Conservation (phyloP, 148 eudicot genomes). For the Dysphania ambrosioides region DNA sequence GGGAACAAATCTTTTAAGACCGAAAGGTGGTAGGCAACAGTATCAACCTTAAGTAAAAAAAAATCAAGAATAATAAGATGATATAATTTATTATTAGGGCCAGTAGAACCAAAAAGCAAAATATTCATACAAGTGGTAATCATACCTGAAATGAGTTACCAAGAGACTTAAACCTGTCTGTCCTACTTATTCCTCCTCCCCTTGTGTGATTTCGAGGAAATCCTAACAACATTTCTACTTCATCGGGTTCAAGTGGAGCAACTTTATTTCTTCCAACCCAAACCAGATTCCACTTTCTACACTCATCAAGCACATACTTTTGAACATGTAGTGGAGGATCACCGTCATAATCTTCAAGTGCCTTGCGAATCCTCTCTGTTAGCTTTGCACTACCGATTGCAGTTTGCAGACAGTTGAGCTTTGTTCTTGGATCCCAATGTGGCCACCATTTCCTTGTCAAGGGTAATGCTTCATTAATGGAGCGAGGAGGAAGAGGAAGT, state of each 20-base stretch:
- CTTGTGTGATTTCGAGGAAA: conserved; percentile 86
- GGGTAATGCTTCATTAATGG: conserved; percentile 71
- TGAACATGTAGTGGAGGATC: conserved; percentile 59
- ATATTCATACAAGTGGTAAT: no score
- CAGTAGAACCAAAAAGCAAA: neutral
- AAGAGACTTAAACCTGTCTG: conserved; percentile 79
- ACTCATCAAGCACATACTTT: conserved; percentile 54
- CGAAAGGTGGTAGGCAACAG: conserved; percentile 89
- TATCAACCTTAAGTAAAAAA: conserved; percentile 58
- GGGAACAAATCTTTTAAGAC: conserved; percentile 68
- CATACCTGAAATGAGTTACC: conserved; percentile 91
- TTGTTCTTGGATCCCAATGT: conserved; percentile 63
- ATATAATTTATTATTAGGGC: neutral
- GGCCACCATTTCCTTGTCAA: conserved; percentile 85
- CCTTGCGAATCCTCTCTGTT: conserved; percentile 60
- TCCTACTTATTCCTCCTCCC: conserved; percentile 90
- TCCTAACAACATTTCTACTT: conserved; percentile 80
- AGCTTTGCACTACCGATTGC: conserved; percentile 70
- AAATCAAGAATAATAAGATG: neutral
- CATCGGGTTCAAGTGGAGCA: conserved; percentile 88
- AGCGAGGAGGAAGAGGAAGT: conserved; percentile 69
- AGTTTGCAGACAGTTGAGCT: conserved; percentile 79
- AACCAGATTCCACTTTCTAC: conserved; percentile 80
- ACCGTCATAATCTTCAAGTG: conserved; percentile 51
- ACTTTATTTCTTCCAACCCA: conserved; percentile 92